Conservation (phyloP, 225 moss, liverwort and hornwort genomes). For the Straminergon stramineum region DNA sequence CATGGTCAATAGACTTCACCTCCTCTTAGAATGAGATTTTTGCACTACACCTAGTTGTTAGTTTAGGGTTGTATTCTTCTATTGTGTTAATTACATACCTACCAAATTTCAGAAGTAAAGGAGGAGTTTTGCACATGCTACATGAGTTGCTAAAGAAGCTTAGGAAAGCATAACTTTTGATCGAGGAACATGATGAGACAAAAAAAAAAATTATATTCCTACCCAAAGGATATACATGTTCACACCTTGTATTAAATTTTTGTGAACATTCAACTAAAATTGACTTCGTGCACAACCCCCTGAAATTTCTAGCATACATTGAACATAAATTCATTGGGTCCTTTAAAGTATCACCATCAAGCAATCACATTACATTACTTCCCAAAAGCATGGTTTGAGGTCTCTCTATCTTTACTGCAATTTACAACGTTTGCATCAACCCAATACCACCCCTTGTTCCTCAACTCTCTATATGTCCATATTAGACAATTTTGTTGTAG, state of each 20-base stretch:
- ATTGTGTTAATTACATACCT: too few species aligned
- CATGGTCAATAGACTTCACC: accelerated
- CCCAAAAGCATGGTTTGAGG: background rate
- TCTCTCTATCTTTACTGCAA: background rate
- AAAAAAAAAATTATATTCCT: background rate
- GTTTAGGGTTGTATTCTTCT: background rate
- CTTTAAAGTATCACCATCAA: background rate
- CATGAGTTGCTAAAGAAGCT: accelerated
- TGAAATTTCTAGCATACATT: accelerated
- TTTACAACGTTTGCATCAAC: accelerated
- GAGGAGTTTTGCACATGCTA: background rate
- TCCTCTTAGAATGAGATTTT: background rate
- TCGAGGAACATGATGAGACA: accelerated
- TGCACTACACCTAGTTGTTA: background rate
- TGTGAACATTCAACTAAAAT: accelerated
- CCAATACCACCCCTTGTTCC: too few species aligned
- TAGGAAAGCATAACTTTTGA: background rate
- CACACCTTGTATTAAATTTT: background rate
- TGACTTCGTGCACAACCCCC: accelerated
- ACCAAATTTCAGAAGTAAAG: background rate
- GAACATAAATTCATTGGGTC: background rate
- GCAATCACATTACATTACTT: background rate
- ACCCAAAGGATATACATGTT: background rate
- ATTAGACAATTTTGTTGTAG: background rate
- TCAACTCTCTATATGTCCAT: too few species aligned